phyloP scores from a whole-genome alignment of 1,284 basidiomycete species.

The Meripilus lineatus region DNA sequence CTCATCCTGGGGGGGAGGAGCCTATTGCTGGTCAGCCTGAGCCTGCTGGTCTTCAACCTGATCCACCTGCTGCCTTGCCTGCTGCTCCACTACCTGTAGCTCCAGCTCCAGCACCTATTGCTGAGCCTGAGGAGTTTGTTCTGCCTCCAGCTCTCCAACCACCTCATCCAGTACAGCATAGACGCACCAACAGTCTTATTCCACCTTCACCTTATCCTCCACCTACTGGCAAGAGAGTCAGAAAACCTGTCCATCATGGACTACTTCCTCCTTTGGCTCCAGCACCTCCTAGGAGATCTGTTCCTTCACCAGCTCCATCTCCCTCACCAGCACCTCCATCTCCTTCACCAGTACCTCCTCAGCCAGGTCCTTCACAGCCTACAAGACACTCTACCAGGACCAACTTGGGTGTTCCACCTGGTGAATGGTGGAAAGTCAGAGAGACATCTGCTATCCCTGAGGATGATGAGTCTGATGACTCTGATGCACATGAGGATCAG shows the following conservation, averaged over 20 bases:
- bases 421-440: background rate
- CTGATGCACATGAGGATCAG: background rate
- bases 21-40: background rate
- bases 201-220: background rate
- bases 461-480: background rate
- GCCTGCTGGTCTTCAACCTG: no score
- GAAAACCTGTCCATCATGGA: conserved; percentile 48
- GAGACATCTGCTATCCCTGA: background rate
- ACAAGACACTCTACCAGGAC: background rate
- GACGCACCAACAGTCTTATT: no score
- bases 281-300: conserved; percentile 9
- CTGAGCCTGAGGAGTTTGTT: background rate
- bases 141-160: background rate
- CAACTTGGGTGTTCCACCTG: background rate
- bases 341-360: conserved; percentile 13
- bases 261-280: conserved; percentile 34
- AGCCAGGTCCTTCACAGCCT: conserved; percentile 1
- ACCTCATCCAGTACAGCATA: no score
- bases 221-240: background rate
- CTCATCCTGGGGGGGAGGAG: no score
- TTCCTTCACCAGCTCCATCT: conserved; percentile 21
- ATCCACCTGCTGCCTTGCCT: no score
- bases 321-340: conserved; percentile 17
- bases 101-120: conserved; percentile 1
- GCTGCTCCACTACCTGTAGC: background rate